phyloP scores from a whole-genome alignment of 148 eudicot genomes.

The Bassia scoparia region DNA sequence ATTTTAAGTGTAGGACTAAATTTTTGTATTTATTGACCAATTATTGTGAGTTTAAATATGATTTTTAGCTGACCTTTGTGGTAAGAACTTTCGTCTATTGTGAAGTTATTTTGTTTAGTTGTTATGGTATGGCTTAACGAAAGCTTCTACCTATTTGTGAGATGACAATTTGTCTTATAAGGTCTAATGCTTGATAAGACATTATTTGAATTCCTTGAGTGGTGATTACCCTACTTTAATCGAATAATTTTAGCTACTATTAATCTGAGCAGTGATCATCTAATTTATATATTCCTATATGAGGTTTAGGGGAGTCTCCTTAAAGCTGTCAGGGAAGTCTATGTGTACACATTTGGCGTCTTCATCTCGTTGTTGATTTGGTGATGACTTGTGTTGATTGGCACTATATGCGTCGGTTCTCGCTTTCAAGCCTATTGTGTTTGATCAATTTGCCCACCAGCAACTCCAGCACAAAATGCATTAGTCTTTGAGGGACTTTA shows the following conservation, averaged over 20 bases:
- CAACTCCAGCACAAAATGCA: not conserved
- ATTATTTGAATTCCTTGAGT: not conserved
- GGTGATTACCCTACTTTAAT: too few relatives aligned
- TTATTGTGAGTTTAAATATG: not conserved
- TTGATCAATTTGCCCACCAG: not conserved
- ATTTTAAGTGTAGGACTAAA: not conserved
- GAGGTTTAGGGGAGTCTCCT: not conserved
- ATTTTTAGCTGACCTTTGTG: slow-evolving; percentile 6
- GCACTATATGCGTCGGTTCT: too few relatives aligned
- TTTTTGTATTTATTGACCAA: not conserved
- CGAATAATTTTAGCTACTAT: not conserved
- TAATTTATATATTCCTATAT: not conserved
- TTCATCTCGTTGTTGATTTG: not conserved
- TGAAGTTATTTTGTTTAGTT: not conserved
- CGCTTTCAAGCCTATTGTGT: too few relatives aligned
- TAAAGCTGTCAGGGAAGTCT: not conserved
- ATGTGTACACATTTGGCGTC: not conserved
- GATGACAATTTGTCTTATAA: not conserved
- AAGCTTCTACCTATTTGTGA: not conserved
- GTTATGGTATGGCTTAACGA: not conserved
- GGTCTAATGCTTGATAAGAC: not conserved
- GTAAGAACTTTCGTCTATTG: not conserved
- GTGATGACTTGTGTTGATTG: not conserved
- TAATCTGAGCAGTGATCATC: not conserved
- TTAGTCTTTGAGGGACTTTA: not conserved